phyloP scores from a whole-genome alignment of 2,329 filamentous ascomycete genomes.

The Huntiella omanensis region DNA sequence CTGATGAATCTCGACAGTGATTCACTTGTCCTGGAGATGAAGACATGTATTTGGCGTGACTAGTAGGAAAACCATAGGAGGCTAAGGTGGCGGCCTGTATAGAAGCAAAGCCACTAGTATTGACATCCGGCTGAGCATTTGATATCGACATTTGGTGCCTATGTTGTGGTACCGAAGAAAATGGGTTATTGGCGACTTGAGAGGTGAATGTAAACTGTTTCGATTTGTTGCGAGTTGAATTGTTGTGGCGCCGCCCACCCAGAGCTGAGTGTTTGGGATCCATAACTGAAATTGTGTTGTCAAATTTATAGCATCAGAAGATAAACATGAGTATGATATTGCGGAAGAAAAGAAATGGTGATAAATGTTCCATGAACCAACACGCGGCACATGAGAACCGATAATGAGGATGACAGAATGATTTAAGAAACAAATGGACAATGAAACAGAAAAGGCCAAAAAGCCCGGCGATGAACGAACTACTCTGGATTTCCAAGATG shows the following conservation, averaged over 20 bases:
- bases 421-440: too few species aligned
- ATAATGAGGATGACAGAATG: too few species aligned
- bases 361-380: not conserved
- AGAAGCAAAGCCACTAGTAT: not conserved
- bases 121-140: not conserved
- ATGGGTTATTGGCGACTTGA: constrained; percentile 3
- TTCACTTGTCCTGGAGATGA: too few species aligned
- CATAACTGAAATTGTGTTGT: not conserved
- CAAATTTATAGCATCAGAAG: not conserved
- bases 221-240: not conserved
- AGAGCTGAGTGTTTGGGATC: not conserved
- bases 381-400: too few species aligned
- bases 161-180: not conserved
- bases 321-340: not conserved
- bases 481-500: constrained; percentile 1
- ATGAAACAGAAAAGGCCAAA: not conserved
- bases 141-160: not conserved
- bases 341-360: not conserved
- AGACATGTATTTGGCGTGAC: too few species aligned
- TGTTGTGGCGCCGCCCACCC: not conserved
- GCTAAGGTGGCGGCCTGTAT: too few species aligned
- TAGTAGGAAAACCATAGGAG: too few species aligned
- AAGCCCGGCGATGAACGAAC: not conserved
- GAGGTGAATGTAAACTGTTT: constrained; percentile 1
- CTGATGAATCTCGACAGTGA: too few species aligned